Evolutionary conservation across 805 yeast species (phyloP), one percentile per base, ranked within the genome.

Genomic region (Metschnikowia orientalis): DNA sequence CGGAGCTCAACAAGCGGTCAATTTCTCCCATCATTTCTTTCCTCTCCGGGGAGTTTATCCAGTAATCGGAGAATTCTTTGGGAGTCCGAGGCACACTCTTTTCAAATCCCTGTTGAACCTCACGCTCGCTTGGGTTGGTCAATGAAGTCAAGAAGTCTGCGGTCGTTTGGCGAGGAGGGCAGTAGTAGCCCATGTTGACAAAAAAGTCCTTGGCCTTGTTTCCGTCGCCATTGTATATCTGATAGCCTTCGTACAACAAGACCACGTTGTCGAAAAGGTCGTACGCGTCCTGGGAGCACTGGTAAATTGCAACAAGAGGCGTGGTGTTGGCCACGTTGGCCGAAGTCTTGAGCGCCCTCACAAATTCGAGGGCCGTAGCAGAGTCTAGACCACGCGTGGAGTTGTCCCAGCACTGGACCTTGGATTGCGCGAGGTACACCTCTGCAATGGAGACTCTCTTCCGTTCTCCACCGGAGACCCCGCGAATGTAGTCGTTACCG

Each of bases 381-480:
- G 83, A 71, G 57, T 78, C 85, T 40, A 78, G 62, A 51, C 85
- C 85, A 53, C 83, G 67, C 9, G 84, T 79, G 13, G 83, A 77
- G 46, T 78, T 78, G 57, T 78, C 85, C 74, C 79, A 78, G 41
- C 81, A 75, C 41, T 65, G 75, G 6, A 69, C 28, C 8, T 40
- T 37, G 18, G 74, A 71, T 30, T 71, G 61, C 48, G 70, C 59
- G 16, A 71, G 65, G 47, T 70, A 66, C 2, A 73, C 81, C 55
- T 79, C 85, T 3, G 80, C 83, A 46, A 79, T 70, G 3, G 82
- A 76, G 15, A 77, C 83, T 58, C 85, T 71, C 57, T 79, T 78
- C 44, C 84, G 60, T 59, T 78, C 81, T 55, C 85, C 85, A 45
- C 85, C 85, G 16, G 82, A 77, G 28, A 78, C 75, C 53, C 85